Conservation (phyloP, 805 yeast species). For the Myxozyma neotropica region DNA sequence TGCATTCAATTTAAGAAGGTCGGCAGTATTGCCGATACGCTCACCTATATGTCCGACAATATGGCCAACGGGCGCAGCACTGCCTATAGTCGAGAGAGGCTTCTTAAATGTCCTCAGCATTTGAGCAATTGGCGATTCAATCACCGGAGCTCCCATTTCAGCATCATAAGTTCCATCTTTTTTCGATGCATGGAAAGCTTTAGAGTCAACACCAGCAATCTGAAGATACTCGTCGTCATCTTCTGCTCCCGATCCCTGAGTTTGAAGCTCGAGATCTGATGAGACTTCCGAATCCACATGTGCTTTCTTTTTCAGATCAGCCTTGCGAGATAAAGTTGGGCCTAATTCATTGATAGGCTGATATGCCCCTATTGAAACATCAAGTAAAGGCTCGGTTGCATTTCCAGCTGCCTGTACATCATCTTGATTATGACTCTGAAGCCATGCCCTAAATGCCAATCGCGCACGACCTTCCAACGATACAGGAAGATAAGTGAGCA, state of each 20-base stretch:
- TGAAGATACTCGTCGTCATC: constrained; percentile 6
- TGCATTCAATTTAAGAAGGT: constrained; percentile 4
- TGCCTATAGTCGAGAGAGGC: constrained; percentile 16
- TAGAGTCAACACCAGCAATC: constrained; percentile 1
- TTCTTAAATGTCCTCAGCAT: constrained; percentile 10
- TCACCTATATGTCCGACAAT: constrained; percentile 15
- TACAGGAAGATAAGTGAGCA: constrained; percentile 47
- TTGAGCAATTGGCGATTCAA: constrained; percentile 26
- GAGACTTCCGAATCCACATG: neutral
- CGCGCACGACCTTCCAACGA: constrained; percentile 27
- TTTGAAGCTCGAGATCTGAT: constrained; percentile 6
- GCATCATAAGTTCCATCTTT: constrained; percentile 11
- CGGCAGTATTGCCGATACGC: constrained; percentile 16
- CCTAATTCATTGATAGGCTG: neutral
- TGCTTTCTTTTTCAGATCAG: neutral
- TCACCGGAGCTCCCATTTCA: constrained; percentile 9
- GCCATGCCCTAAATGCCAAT: constrained; percentile 14
- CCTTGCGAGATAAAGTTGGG: neutral
- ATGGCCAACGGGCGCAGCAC: constrained; percentile 13
- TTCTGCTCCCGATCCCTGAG: neutral
- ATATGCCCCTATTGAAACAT: neutral
- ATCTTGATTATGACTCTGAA: constrained; percentile 1
- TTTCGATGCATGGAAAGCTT: constrained; percentile 1
- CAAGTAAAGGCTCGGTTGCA: neutral
- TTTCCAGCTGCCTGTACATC: neutral